Conservation (phyloP, 2,329 filamentous ascomycete species). For the Fusarium sp. region DNA sequence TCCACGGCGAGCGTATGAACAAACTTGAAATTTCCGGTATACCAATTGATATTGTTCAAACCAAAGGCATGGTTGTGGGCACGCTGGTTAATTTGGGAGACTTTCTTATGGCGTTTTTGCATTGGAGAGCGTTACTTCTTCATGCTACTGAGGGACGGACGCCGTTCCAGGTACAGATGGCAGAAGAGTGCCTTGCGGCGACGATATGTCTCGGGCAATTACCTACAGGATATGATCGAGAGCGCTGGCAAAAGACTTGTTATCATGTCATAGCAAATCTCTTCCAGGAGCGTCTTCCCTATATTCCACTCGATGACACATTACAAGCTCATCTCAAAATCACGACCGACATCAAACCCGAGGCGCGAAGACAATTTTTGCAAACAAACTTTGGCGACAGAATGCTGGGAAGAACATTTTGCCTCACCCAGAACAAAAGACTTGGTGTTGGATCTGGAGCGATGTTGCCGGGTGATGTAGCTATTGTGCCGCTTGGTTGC, state of each 20-base stretch:
- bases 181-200: slow-evolving; percentile 21
- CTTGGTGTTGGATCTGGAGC: slow-evolving; percentile 24
- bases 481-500: slow-evolving; percentile 23
- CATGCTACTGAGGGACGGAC: not conserved
- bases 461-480: slow-evolving; percentile 25
- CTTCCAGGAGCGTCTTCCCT: slow-evolving; percentile 12
- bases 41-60: slow-evolving; percentile 5
- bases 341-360: not conserved
- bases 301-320: slow-evolving; percentile 4
- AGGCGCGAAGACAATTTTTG: slow-evolving; percentile 8
- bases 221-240: slow-evolving; percentile 1
- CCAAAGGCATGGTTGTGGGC: slow-evolving; percentile 20
- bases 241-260: slow-evolving; percentile 3
- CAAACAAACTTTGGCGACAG: slow-evolving; percentile 19
- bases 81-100: slow-evolving; percentile 28
- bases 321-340: not conserved
- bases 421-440: slow-evolving; percentile 8
- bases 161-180: not conserved
- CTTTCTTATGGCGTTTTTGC: slow-evolving; percentile 31
- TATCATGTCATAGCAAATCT: slow-evolving; percentile 21
- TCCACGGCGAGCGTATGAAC: slow-evolving; percentile 16
- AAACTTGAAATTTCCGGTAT: slow-evolving; percentile 26
- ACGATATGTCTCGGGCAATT: slow-evolving; percentile 29
- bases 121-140: slow-evolving; percentile 27
- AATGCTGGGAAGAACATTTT: slow-evolving; percentile 29